Base-by-base conservation (phyloP, 768 basidiomycete species). In the Russula compacta region DNA sequence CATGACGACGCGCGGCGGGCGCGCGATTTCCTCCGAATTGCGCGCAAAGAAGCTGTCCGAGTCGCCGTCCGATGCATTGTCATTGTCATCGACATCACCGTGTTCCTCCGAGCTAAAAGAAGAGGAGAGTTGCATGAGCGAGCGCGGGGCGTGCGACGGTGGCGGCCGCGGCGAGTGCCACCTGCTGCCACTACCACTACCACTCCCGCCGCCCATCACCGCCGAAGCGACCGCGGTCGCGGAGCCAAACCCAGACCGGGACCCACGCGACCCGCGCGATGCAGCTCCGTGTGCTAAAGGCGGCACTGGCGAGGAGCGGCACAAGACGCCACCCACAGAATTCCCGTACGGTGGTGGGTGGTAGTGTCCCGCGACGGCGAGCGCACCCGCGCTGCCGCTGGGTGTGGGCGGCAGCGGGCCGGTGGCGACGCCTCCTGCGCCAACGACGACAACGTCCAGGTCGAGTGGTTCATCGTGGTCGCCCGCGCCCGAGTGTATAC, bases 11-110 rank as follows among this genome's bases (percentile, higher is more conserved):
- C 61, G 46, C 47, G 39, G 46, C 47, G 39, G 53, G 3, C 61
- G 61, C 1, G 24, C 44, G 1, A 38, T 19, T 8, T 66, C 65
- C 35, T 66, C 65, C 59, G 65, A 66, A 8, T 53, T 61, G 6
- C 65, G 63, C 53, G 59, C 65, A 47, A 66, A 66, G 38, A 66
- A 66, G 38, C 63, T 64, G n/a, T 60, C 58, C 54, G 63, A 64
- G 46, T 66, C 65, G 33, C 54, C 63, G 32, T 66, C 65, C 5
- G 58, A 61, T 3, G 12, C 36, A 14, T 55, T 38, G 29, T 21
- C 42, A 11, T 47, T 36, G 4, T 5, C 53, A 17, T 59, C n/a
- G n/a, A n/a, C n/a, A n/a, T n/a, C 47, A n/a, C 29, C 43, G 4
- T 55, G 21, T 5, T 60, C 65, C 15, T 52, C 65, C 4, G 65